phyloP scores from a whole-genome alignment of 106 monocot genomes.

The Platanthera zijinensis region DNA sequence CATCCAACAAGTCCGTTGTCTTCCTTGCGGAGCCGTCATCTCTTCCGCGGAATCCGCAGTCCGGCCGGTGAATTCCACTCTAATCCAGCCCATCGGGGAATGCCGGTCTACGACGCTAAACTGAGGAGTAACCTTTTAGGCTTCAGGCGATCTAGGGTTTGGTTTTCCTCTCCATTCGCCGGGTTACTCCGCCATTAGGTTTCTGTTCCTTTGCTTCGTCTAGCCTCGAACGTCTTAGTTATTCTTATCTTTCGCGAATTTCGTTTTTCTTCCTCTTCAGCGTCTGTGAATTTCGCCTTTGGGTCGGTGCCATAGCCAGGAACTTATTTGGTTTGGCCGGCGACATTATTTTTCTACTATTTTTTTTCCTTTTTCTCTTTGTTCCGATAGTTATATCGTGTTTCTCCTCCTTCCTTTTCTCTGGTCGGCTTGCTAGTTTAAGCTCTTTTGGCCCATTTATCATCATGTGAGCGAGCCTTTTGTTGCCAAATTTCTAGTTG shows the following conservation, averaged over 20 bases:
- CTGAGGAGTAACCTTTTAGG: neutral
- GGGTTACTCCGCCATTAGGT: neutral
- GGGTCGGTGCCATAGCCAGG: neutral
- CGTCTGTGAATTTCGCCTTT: neutral
- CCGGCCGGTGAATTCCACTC: neutral
- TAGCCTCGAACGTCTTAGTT: neutral
- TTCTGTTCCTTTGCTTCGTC: neutral
- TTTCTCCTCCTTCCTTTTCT: neutral
- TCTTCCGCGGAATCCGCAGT: slow-evolving; percentile 2
- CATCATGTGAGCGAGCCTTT: neutral
- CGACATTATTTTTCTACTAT: neutral
- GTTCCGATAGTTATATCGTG: slow-evolving; percentile 1
- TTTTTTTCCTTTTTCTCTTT: neutral
- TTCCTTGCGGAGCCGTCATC: neutral
- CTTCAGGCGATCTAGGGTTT: neutral
- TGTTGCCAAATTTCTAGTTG: neutral
- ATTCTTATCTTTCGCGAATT: neutral
- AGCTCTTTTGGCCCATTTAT: neutral
- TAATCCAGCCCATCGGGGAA: neutral
- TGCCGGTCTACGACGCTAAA: neutral
- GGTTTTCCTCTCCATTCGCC: neutral
- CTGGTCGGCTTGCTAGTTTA: neutral
- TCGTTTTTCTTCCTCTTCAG: neutral
- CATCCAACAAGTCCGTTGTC: neutral
- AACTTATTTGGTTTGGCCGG: neutral